Evolutionary conservation across 2,329 filamentous ascomycete genomes (phyloP).

Genomic region (Phialocephala sp.): DNA sequence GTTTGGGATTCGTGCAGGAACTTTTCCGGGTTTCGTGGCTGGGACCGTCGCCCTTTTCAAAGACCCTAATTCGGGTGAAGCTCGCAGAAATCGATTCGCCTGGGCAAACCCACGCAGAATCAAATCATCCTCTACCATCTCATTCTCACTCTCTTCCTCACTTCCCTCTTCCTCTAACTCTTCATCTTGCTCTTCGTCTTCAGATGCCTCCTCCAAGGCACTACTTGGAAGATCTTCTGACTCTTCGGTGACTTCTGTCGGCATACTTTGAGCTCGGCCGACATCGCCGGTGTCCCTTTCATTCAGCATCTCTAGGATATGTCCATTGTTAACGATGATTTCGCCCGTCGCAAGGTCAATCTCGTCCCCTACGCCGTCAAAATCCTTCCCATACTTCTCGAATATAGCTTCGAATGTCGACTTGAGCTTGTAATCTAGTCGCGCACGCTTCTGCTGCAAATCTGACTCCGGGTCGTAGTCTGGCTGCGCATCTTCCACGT

Average conservation of each 20-base stretch:
- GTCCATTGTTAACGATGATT: conserved; percentile 90
- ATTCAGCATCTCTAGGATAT: conserved; percentile 69
- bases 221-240: conserved; percentile 25
- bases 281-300: conserved; percentile 55
- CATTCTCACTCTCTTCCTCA: conserved; percentile 38
- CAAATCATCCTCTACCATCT: conserved; percentile 41
- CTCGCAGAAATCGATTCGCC: conserved; percentile 33
- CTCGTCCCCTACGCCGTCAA: conserved; percentile 83
- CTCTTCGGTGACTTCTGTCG: conserved; percentile 32
- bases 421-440: conserved; percentile 75
- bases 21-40: conserved; percentile 8
- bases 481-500: conserved; percentile 19
- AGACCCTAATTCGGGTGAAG: conserved; percentile 20
- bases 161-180: conserved; percentile 38
- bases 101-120: conserved; percentile 41
- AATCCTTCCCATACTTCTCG: conserved; percentile 84
- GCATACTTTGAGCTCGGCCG: conserved; percentile 21
- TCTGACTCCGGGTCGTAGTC: conserved; percentile 58
- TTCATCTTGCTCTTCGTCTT: conserved; percentile 40
- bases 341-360: conserved; percentile 83
- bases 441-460: conserved; percentile 65
- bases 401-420: conserved; percentile 89
- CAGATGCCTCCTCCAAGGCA: conserved; percentile 34
- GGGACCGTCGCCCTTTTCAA: conserved; percentile 10
- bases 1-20: conserved; percentile 1